Percentiles rank a stretch among this genome's conserved stretches.
Conservation (phyloP, 2,329 filamentous ascomycete genomes). For the Alternaria sp. region DNA sequence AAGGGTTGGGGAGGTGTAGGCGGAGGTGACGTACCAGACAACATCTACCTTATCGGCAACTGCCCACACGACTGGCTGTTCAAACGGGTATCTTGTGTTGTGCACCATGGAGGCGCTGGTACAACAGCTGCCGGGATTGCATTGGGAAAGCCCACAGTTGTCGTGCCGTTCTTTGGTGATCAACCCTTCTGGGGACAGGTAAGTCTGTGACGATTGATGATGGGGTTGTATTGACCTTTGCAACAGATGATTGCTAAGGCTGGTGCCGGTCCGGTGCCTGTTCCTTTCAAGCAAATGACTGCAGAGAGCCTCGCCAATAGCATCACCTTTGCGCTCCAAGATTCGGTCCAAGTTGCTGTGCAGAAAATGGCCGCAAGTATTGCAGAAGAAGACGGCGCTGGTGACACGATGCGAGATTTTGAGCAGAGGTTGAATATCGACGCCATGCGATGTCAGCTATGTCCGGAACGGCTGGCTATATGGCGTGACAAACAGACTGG, state of each 20-base stretch:
- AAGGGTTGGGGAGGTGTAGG: constrained; percentile 62
- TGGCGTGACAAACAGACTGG: constrained; percentile 32
- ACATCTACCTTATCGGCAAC: constrained; percentile 62
- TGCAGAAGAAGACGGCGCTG: constrained; percentile 26
- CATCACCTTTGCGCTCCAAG: constrained; percentile 56
- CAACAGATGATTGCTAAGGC: constrained; percentile 58
- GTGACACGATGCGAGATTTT: constrained; percentile 19
- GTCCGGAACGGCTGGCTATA: constrained; percentile 26
- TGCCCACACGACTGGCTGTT: constrained; percentile 67
- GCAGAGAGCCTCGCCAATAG: constrained; percentile 55
- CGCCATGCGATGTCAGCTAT: constrained; percentile 30
- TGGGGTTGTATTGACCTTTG: not conserved
- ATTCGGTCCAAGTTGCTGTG: constrained; percentile 38
- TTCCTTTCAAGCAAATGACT: constrained; percentile 58
- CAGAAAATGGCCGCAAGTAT: constrained; percentile 28
- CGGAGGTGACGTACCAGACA: constrained; percentile 41
- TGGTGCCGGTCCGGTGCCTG: constrained; percentile 59
- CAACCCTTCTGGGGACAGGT: constrained; percentile 62
- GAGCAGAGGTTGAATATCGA: constrained; percentile 22
- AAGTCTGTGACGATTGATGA: not conserved
- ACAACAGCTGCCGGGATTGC: constrained; percentile 65
- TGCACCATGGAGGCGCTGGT: constrained; percentile 68
- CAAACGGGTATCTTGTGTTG: constrained; percentile 61
- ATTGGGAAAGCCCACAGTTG: constrained; percentile 60
- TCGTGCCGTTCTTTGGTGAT: constrained; percentile 68